A percentile compares a stretch with the other conserved stretches of the same genome.
These are phyloP conservation scores for Parathielavia hyrcaniae DNA, from an alignment of 495 filamentous ascomycete species.

Conservation along the genomic window DNA sequence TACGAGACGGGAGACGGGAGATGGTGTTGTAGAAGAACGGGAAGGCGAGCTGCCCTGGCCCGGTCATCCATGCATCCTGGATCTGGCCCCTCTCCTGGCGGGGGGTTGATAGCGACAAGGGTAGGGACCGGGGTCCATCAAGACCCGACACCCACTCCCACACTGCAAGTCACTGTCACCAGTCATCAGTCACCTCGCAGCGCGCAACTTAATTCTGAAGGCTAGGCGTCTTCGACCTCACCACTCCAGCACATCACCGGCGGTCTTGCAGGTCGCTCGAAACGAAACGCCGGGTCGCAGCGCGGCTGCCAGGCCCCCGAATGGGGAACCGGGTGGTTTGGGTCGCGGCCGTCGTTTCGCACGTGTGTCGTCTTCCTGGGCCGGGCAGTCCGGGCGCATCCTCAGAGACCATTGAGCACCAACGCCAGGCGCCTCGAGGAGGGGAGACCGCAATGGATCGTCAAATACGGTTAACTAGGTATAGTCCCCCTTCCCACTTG, in stretches of 20 bases:
- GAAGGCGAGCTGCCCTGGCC: slow-evolving; percentile 7
- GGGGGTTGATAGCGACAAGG: slow-evolving; percentile 4
- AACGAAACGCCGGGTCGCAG: slow-evolving; percentile 15
- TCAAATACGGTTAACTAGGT: too few relatives aligned
- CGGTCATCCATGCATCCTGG: neutral
- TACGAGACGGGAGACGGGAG: neutral
- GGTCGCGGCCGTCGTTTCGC: too few relatives aligned
- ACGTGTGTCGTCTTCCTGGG: too few relatives aligned
- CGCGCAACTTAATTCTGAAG: neutral
- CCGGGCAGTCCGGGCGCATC: too few relatives aligned
- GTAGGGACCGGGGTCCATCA: neutral
- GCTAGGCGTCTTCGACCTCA: neutral
- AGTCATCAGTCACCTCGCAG: too few relatives aligned
- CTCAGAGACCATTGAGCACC: too few relatives aligned
- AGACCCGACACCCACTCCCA: neutral
- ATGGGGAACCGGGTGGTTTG: too few relatives aligned
- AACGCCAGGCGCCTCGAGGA: too few relatives aligned
- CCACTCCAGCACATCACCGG: neutral
- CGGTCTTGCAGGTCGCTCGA: slow-evolving; percentile 7
- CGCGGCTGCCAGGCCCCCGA: neutral
- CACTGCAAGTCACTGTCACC: too few relatives aligned
- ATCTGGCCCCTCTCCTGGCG: slow-evolving; percentile 11
- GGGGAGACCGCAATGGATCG: too few relatives aligned
- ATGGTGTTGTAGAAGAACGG: slow-evolving; percentile 9
- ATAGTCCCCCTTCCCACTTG: too few relatives aligned